Evolutionary conservation across 495 filamentous ascomycete species (phyloP).

Genomic region (Astrothelium macrocarpum): DNA sequence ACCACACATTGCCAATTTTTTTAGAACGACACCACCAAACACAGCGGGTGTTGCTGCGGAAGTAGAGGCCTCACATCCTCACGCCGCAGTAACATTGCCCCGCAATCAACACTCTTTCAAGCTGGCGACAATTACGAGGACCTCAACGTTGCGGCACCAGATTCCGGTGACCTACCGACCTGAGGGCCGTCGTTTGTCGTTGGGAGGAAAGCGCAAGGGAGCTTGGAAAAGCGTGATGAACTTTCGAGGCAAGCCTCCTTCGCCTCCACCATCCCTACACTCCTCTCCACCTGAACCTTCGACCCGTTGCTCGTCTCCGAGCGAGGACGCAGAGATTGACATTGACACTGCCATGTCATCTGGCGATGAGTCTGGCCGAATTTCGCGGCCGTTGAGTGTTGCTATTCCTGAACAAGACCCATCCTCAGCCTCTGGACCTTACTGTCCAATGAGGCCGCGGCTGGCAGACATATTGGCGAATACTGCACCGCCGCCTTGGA

Average conservation of each 20-base stretch:
- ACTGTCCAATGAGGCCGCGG: constrained; percentile 67
- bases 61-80: constrained; percentile 1
- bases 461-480: constrained; percentile 82
- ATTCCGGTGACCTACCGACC: not conserved
- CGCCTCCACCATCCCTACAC: constrained; percentile 15
- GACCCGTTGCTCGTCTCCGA: constrained; percentile 31
- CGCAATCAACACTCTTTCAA: not conserved
- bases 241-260: constrained; percentile 8
- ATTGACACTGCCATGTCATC: constrained; percentile 20
- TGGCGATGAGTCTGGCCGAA: constrained; percentile 31
- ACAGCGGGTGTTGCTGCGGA: constrained; percentile 3
- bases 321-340: constrained; percentile 48
- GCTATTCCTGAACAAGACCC: constrained; percentile 38
- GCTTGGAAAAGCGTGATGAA: constrained; percentile 6
- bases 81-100: constrained; percentile 3
- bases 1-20: not conserved
- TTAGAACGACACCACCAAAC: not conserved
- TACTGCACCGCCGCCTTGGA: constrained; percentile 81
- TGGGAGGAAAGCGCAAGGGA: constrained; percentile 5
- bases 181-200: not conserved
- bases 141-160: constrained; percentile 3
- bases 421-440: constrained; percentile 39
- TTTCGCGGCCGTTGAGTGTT: constrained; percentile 53
- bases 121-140: constrained; percentile 4
- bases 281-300: constrained; percentile 12